Conservation (phyloP, 306 rosid species). For the Begonia masoniana region DNA sequence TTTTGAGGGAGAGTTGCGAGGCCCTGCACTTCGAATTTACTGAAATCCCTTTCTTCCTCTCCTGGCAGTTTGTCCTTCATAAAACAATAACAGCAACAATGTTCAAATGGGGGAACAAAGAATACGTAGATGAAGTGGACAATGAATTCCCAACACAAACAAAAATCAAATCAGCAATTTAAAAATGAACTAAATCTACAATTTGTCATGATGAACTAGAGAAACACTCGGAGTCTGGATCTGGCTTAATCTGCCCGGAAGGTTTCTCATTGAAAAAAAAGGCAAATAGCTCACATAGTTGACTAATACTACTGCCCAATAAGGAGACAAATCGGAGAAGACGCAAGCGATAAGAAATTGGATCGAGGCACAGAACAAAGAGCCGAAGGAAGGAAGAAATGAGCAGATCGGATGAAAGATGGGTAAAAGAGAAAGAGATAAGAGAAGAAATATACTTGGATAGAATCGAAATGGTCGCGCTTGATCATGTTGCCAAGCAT, state of each 20-base stretch:
- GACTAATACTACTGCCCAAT: too few relatives aligned
- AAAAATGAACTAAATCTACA: too few relatives aligned
- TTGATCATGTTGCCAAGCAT: constrained; percentile 98
- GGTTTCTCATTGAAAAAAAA: too few relatives aligned
- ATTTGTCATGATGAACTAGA: too few relatives aligned
- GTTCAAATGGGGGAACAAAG: not conserved
- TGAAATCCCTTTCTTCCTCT: constrained; percentile 26
- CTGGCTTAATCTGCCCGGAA: too few relatives aligned
- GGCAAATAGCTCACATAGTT: too few relatives aligned
- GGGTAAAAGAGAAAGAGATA: not conserved
- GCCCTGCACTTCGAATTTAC: constrained; percentile 24
- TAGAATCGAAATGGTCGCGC: constrained; percentile 93
- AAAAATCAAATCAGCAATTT: too few relatives aligned
- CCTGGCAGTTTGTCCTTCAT: constrained; percentile 69
- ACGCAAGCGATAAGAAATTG: too few relatives aligned
- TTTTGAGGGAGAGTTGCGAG: constrained; percentile 30
- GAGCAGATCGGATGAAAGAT: not conserved
- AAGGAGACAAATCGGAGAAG: too few relatives aligned
- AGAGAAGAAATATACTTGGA: constrained; percentile 30
- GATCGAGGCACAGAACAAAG: not conserved
- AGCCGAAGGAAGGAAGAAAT: not conserved
- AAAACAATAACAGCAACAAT: constrained; percentile 7
- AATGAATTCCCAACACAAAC: too few relatives aligned
- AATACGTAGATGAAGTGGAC: too few relatives aligned
- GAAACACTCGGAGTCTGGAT: too few relatives aligned